These are phyloP conservation scores for Priceomyces medius DNA, from an alignment of 805 yeast species.

Conservation along the genomic window DNA sequence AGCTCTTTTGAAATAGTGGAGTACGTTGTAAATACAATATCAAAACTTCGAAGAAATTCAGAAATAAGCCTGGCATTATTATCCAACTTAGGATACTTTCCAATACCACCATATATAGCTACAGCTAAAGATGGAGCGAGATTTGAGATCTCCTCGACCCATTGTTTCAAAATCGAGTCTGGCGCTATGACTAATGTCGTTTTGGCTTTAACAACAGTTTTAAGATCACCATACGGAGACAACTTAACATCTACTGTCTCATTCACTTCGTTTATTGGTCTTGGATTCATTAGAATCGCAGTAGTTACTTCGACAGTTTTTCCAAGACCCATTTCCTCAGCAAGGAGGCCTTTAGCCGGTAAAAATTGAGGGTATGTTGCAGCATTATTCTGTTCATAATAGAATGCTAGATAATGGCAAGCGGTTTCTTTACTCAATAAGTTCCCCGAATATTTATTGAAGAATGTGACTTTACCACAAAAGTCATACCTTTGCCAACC, in stretches of 20 bases:
- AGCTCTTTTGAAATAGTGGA: constrained; percentile 68
- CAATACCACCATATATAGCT: constrained; percentile 61
- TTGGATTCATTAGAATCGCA: constrained; percentile 57
- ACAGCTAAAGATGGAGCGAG: constrained; percentile 62
- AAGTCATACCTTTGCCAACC: constrained; percentile 47
- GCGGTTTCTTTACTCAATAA: constrained; percentile 35
- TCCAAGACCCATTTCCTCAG: constrained; percentile 98
- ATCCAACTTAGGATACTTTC: constrained; percentile 22
- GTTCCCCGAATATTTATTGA: constrained; percentile 51
- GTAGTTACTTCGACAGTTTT: constrained; percentile 86
- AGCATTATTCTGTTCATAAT: constrained; percentile 18
- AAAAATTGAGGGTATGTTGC: constrained; percentile 26
- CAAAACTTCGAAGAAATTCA: constrained; percentile 56
- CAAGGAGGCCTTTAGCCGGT: constrained; percentile 65
- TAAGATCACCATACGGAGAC: constrained; percentile 39
- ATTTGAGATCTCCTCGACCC: constrained; percentile 71
- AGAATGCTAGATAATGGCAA: constrained; percentile 25
- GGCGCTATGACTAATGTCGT: constrained; percentile 88
- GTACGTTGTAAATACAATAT: constrained; percentile 81
- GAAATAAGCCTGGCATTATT: constrained; percentile 47
- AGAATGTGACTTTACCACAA: constrained; percentile 35
- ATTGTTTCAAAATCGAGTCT: constrained; percentile 76
- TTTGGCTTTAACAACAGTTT: constrained; percentile 50
- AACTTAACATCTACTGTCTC: constrained; percentile 26
- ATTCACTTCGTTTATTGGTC: constrained; percentile 41